Evolutionary conservation across 208 protist genomes (phyloP), one percentile per base, ranked within the genome.

Genomic region (Crithidia bombi): DNA sequence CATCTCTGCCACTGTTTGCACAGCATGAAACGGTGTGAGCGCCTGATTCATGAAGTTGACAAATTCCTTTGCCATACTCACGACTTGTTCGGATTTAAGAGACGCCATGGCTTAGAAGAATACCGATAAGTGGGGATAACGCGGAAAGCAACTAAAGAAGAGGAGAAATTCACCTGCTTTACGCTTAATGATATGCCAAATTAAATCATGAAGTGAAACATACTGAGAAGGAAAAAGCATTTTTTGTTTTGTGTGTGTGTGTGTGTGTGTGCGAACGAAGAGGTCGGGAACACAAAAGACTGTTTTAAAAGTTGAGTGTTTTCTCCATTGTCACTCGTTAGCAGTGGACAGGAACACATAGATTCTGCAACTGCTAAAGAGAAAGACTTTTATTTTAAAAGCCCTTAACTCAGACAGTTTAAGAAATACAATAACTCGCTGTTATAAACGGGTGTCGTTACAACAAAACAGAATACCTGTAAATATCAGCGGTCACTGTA

Each of bases 1-100:
- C 70, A 83, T 86, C n/a, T 52, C 50, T 1, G 73, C 71, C 15
- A 86, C 47, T 30, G 74, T 79, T 28, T 86, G 68, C 7, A 96
- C 91, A 23, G 79, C 85, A 55, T 96, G 91, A 69, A 94, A 96
- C 0, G 91, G 91, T 0, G 91, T 93, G 51, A 76, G 51, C 12
- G 85, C 75, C 41, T 83, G 61, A 52, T 93, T 89, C 30, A 93
- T 59, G 55, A 92, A 93, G n/a, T 59, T 51, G 25, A 87, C 74
- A 72, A 93, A 90, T 23, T 86, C 83, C 36, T 86, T 84, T 14
- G 84, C 82, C 41, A 79, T 72, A 7, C 30, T 67, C 41, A 77
- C 63, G 12, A 67, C 59, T n/a, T 33, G 39, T 10, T 81, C 74
- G 10, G 73, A 74, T 41, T 54, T 70, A 19, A 80, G 43, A 3